Conservation (phyloP, 768 basidiomycete species). For the Trametes coccinea region DNA sequence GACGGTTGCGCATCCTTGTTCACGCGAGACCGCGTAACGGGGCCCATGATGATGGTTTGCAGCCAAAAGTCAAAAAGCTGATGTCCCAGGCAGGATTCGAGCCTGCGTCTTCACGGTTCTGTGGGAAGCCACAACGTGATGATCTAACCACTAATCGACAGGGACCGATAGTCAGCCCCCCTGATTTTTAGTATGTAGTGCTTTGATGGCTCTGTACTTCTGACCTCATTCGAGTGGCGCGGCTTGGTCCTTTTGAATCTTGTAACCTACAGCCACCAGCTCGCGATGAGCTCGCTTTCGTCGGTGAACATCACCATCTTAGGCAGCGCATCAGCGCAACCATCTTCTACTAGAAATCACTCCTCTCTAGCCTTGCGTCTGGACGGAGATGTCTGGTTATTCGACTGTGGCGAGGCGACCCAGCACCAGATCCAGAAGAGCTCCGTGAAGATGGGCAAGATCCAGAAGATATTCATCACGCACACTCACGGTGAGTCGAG, state of each 20-base stretch:
- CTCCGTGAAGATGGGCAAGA: conserved; percentile 71
- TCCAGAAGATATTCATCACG: conserved; percentile 84
- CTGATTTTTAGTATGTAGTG: background rate
- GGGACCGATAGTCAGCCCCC: background rate
- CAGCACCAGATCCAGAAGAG: conserved; percentile 78
- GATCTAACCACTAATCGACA: conserved; percentile 23
- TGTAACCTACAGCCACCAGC: background rate
- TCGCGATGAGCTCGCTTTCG: conserved; percentile 19
- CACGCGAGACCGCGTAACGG: conserved; percentile 1
- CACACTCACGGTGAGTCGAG: conserved; percentile 74
- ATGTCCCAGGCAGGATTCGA: conserved; percentile 22
- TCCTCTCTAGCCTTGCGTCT: conserved; percentile 70
- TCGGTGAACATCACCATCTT: conserved; percentile 67
- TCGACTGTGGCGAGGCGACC: conserved; percentile 85
- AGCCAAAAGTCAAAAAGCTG: background rate
- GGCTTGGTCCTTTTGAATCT: background rate
- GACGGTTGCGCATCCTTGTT: conserved; percentile 1
- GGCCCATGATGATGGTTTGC: background rate
- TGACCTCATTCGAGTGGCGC: too few species aligned
- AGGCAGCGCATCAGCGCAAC: conserved; percentile 80
- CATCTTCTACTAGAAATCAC: conserved; percentile 77
- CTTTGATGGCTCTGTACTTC: too few species aligned
- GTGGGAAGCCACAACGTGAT: conserved; percentile 21
- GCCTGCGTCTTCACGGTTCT: conserved; percentile 22
- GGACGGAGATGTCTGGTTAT: conserved; percentile 74